Evolutionary conservation across 768 basidiomycete genomes (phyloP).

Genomic region (Lactifluus echinatus): DNA sequence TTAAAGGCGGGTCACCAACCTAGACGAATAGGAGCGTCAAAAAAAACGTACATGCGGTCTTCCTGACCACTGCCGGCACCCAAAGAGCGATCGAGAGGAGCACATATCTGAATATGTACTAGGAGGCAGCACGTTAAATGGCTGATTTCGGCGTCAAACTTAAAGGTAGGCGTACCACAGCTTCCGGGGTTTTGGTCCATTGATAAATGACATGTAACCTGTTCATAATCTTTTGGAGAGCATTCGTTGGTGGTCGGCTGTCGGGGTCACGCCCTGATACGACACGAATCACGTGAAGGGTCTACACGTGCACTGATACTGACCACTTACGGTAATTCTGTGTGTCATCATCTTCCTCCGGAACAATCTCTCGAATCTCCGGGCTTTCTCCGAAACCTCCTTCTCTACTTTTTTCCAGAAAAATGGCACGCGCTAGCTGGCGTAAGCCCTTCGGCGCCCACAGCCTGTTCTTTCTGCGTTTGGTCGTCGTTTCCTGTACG

Average conservation of each 20-base stretch:
- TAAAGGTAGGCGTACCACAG: slow-evolving; percentile 25
- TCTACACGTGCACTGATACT: no score
- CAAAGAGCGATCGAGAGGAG: slow-evolving; percentile 42
- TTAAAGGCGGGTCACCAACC: not conserved
- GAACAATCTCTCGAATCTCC: slow-evolving; percentile 24
- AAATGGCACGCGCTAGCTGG: slow-evolving; percentile 26
- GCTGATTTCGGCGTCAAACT: not conserved
- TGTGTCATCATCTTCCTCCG: slow-evolving; percentile 19
- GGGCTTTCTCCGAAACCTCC: slow-evolving; percentile 26
- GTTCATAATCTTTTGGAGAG: slow-evolving; percentile 33
- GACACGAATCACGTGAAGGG: not conserved
- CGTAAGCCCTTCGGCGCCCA: slow-evolving; percentile 45
- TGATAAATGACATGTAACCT: slow-evolving; percentile 29
- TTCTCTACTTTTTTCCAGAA: slow-evolving; percentile 24
- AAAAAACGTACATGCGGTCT: slow-evolving; percentile 33
- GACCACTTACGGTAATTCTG: slow-evolving; percentile 19
- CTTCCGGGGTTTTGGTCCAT: slow-evolving; percentile 37
- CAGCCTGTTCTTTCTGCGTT: slow-evolving; percentile 33
- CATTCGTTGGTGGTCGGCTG: slow-evolving; percentile 38
- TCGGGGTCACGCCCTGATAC: slow-evolving; percentile 37
- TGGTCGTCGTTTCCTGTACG: slow-evolving; percentile 31
- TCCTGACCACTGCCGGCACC: slow-evolving; percentile 38
- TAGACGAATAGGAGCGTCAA: not conserved
- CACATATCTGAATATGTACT: slow-evolving; percentile 46
- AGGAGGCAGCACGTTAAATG: not conserved